phyloP scores from a whole-genome alignment of 192 early-diverging fungal species.

The Chytriomyces sp. region DNA sequence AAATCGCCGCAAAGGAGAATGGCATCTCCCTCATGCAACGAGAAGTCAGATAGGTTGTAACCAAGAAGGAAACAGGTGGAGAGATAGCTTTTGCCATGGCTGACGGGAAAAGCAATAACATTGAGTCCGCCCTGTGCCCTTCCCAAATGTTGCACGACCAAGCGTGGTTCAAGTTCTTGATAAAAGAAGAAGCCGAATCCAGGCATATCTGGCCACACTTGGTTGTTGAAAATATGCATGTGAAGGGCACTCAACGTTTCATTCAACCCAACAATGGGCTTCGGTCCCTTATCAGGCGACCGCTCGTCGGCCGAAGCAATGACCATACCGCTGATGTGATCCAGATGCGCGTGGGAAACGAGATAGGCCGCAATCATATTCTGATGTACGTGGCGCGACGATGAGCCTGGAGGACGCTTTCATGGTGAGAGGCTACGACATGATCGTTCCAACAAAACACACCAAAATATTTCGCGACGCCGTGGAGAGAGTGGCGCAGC shows the following conservation, averaged over 20 bases:
- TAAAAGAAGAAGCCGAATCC: background rate
- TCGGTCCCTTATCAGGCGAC: background rate
- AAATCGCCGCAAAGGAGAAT: constrained; percentile 26
- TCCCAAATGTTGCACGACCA: background rate
- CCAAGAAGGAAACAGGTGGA: constrained; percentile 28
- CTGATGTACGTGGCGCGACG: background rate
- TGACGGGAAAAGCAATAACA: background rate
- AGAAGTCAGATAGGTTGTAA: background rate
- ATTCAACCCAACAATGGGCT: constrained; percentile 1
- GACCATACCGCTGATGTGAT: constrained; percentile 16
- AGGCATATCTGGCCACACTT: constrained; percentile 19
- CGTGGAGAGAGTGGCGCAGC: background rate
- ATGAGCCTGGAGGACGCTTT: background rate
- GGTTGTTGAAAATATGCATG: constrained; percentile 15
- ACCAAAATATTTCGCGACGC: too few species aligned
- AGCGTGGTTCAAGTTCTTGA: background rate
- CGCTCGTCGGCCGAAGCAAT: constrained; percentile 2
- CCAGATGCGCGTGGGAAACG: constrained; percentile 26
- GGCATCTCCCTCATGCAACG: background rate
- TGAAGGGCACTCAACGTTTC: background rate
- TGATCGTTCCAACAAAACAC: too few species aligned
- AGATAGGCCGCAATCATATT: constrained; percentile 5
- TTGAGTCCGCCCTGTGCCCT: background rate
- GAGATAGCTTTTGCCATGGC: background rate
- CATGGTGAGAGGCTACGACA: background rate